Percentiles rank a stretch among this genome's conserved stretches.
phyloP scores from a whole-genome alignment of 192 early-diverging fungal species.

The Backusella sp. region DNA sequence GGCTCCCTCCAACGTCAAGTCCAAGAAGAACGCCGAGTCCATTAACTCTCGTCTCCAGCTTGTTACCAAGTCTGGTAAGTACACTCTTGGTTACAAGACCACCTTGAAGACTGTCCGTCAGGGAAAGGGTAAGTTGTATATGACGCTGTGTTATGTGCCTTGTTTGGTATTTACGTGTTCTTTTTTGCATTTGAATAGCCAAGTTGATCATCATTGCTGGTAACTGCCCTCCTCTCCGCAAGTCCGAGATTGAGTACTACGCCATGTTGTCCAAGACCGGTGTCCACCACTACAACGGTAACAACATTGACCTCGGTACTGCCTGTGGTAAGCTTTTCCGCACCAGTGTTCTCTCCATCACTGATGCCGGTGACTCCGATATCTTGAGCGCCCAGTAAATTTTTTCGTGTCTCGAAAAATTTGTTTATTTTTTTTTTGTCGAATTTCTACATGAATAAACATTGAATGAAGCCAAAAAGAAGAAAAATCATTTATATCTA shows the following conservation, averaged over 20 bases:
- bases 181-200: constrained; percentile 50
- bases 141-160: neutral
- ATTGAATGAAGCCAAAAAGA: neutral
- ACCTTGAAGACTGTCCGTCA: constrained; percentile 96
- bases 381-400: constrained; percentile 43
- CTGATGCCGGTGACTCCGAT: constrained; percentile 95
- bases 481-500: neutral
- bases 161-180: constrained; percentile 1
- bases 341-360: constrained; percentile 90
- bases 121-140: constrained; percentile 78
- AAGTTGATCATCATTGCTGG: constrained; percentile 99
- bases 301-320: constrained; percentile 99
- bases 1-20: constrained; percentile 60
- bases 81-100: constrained; percentile 97
- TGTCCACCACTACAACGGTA: constrained; percentile 99
- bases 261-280: constrained; percentile 99
- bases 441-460: neutral
- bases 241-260: constrained; percentile 99
- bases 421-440: constrained; percentile 5
- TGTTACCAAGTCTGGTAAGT: constrained; percentile 99
- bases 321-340: constrained; percentile 99
- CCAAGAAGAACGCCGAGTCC: constrained; percentile 87
- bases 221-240: constrained; percentile 99
- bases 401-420: neutral
- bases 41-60: constrained; percentile 98